A percentile compares a stretch with the other conserved stretches of the same genome.
Evolutionary conservation across 257 asterid genomes (phyloP).

Genomic region (Solanum chilense): DNA sequence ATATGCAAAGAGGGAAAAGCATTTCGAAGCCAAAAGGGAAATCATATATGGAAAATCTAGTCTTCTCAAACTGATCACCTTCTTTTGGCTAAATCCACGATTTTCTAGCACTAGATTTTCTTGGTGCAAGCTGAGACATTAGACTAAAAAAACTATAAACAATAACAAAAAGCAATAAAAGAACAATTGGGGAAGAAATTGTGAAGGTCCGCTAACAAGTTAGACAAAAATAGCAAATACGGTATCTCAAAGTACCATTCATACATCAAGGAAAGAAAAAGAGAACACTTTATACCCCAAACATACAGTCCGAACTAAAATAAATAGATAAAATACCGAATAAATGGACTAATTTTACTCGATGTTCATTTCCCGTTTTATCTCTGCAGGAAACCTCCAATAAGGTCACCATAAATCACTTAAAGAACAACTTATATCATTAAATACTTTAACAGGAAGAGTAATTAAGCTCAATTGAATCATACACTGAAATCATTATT

Average conservation of each 20-base stretch:
- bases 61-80: slow-evolving; percentile 59
- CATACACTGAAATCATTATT: too few species aligned
- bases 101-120: slow-evolving; percentile 73
- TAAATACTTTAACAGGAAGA: too few species aligned
- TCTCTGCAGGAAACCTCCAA: background rate
- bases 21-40: slow-evolving; percentile 26
- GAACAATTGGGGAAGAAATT: background rate
- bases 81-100: slow-evolving; percentile 86
- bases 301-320: background rate
- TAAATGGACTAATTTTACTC: background rate
- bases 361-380: background rate
- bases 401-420: too few species aligned
- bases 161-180: too few species aligned
- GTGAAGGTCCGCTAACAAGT: background rate
- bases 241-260: background rate
- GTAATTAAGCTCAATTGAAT: too few species aligned
- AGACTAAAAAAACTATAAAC: too few species aligned
- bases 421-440: too few species aligned
- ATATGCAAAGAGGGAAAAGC: slow-evolving; percentile 34
- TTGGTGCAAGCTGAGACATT: slow-evolving; percentile 72
- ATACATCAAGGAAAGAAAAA: background rate
- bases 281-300: background rate
- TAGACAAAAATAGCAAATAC: background rate
- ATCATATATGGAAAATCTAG: slow-evolving; percentile 60
- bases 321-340: background rate